phyloP scores from a whole-genome alignment of 495 filamentous ascomycete species.

The Cercophora newfieldiana region DNA sequence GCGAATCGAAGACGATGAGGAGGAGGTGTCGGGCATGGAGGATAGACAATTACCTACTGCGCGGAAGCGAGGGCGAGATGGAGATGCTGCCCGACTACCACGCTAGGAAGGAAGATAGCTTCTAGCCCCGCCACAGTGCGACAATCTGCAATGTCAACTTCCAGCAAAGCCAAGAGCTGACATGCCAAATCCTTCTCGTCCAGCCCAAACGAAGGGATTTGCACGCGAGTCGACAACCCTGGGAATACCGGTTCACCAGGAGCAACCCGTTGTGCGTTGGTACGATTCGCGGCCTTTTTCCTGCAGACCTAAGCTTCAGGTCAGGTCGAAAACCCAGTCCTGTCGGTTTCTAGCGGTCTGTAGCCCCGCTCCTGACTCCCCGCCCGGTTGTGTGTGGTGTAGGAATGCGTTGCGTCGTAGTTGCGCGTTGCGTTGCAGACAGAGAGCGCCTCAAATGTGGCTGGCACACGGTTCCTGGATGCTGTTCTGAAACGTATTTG shows the following conservation, averaged over 20 bases:
- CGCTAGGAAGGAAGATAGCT: background rate
- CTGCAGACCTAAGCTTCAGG: conserved; percentile 6
- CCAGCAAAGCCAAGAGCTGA: background rate
- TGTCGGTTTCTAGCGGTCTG: background rate
- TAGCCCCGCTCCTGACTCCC: background rate
- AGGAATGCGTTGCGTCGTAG: background rate
- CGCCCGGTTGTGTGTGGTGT: background rate
- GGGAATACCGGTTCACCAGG: conserved; percentile 2
- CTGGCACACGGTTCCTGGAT: conserved; percentile 24
- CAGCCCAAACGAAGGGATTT: background rate
- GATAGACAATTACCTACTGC: background rate
- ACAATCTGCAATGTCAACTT: conserved; percentile 8
- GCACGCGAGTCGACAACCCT: background rate
- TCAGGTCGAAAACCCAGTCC: background rate
- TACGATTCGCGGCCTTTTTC: conserved; percentile 2
- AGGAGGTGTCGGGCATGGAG: conserved; percentile 2
- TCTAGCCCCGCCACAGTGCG: conserved; percentile 10
- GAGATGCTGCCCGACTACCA: background rate
- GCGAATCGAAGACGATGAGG: background rate
- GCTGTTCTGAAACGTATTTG: conserved; percentile 26
- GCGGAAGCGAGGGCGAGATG: background rate
- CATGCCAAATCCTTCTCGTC: background rate
- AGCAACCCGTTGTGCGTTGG: background rate
- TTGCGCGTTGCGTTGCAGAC: conserved; percentile 1
- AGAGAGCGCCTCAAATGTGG: conserved; percentile 11